Base-by-base conservation (phyloP, 202 grass and related monocot genomes). In the Schoenoplectus triqueter region DNA sequence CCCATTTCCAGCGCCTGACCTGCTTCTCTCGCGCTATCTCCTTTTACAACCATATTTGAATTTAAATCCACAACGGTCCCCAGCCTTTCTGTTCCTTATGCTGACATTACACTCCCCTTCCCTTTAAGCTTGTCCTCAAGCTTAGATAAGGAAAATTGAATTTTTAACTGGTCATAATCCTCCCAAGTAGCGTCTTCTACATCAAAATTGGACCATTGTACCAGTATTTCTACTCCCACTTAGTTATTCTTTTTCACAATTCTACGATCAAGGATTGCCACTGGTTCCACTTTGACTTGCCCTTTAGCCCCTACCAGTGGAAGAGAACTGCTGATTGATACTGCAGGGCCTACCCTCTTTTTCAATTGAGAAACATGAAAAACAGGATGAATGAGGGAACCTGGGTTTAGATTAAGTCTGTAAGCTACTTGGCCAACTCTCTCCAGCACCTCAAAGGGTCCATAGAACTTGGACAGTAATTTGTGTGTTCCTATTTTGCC, bases 111-210 rank as follows among this genome's bases (percentile, higher is more conserved):
- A 31, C 31, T 31, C 31, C 31, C 31, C 31, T 31, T 31, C 31
- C 31, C 31, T 31, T 31, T 31, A 31, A 31, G 31, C 31, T 31
- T 31, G 31, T 31, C 31, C 31, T 31, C 31, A 31, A 31, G 31
- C 31, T 31, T 31, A 31, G 31, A 31, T 31, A 31, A 31, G 31
- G 31, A 31, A 31, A 31, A 31, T 31, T 31, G 31, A 31, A 31
- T 31, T 31, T 31, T 49, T 13, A 78, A 44, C 61, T 15, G 4
- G 10, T 65, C 61, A 9, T 65, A 65, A 5, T 65, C 61, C 18
- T 65, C 61, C 61, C 61, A 65, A 65, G 61, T 65, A 15, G 61
- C 61, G 3, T 65, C 61, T 65, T 65, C 61, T 65, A 10, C 18
- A n/a, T 3, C 15, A 1, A 65, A 20, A 9, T 65, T 65, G 4